These are phyloP conservation scores for Macadamia tetraphylla DNA, from an alignment of 164 flowering plant genomes.

Conservation along the genomic window DNA sequence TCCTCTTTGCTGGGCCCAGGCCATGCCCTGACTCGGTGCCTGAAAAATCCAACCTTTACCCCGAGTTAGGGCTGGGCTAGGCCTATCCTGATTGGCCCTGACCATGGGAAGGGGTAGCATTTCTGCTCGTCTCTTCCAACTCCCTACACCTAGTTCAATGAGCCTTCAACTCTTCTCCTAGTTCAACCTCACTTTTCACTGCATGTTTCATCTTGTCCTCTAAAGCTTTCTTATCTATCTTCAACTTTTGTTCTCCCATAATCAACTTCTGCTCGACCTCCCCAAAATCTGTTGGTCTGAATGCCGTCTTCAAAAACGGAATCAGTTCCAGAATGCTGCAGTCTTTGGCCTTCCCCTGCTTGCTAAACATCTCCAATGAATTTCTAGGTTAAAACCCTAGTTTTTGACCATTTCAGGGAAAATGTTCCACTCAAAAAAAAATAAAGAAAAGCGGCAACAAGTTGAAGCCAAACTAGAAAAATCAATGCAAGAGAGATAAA, in stretches of 20 bases:
- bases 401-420: not conserved
- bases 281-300: slow-evolving; percentile 5
- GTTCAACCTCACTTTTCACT: not conserved
- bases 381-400: not conserved
- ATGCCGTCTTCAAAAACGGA: slow-evolving; percentile 11
- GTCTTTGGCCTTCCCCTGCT: not conserved
- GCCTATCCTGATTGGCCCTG: too few relatives aligned
- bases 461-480: not conserved
- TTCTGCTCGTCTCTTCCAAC: not conserved
- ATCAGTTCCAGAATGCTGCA: slow-evolving; percentile 6
- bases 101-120: not conserved
- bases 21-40: too few relatives aligned
- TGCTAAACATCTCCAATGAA: too few relatives aligned
- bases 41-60: too few relatives aligned
- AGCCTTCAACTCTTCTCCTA: slow-evolving; percentile 10
- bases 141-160: not conserved
- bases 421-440: not conserved
- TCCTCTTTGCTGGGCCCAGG: too few relatives aligned
- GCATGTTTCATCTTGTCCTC: not conserved
- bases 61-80: too few relatives aligned
- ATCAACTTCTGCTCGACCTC: slow-evolving; percentile 8
- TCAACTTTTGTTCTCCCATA: slow-evolving; percentile 4
- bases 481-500: not conserved
- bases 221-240: not conserved
- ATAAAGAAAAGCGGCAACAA: too few relatives aligned